Percentiles rank a stretch among this genome's conserved stretches.
Conservation (phyloP, 2,329 filamentous ascomycete species). For the Zalaria obscura region DNA sequence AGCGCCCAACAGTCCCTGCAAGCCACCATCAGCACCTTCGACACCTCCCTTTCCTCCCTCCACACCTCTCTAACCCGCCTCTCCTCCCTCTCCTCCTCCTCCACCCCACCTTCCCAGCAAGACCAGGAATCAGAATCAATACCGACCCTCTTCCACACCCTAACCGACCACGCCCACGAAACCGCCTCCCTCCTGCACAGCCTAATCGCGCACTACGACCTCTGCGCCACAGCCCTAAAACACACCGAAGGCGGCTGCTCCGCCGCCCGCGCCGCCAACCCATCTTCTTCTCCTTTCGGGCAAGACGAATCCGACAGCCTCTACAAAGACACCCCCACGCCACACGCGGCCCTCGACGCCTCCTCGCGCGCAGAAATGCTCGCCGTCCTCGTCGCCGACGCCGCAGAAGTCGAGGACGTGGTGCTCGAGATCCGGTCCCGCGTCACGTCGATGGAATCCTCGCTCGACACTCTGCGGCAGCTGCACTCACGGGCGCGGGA, state of each 20-base stretch:
- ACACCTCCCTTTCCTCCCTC: constrained; percentile 55
- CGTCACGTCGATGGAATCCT: constrained; percentile 61
- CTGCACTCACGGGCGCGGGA: constrained; percentile 44
- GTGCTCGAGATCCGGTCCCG: constrained; percentile 57
- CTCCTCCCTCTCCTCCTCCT: constrained; percentile 2
- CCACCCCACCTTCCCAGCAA: constrained; percentile 5
- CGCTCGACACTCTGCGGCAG: constrained; percentile 47
- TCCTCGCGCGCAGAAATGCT: constrained; percentile 75
- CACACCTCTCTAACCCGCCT: constrained; percentile 2
- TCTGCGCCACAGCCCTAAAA: constrained; percentile 81
- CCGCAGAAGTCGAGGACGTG: constrained; percentile 47
- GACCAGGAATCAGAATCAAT: constrained; percentile 24
- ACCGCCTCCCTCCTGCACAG: constrained; percentile 73
- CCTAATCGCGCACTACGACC: constrained; percentile 77
- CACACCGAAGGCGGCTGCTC: constrained; percentile 57
- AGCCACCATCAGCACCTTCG: constrained; percentile 49
- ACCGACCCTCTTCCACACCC: constrained; percentile 31
- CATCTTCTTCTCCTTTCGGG: constrained; percentile 23
- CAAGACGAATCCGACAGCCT: constrained; percentile 54
- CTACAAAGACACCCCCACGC: constrained; percentile 25
- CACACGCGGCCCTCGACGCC: constrained; percentile 36
- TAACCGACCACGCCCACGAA: constrained; percentile 62
- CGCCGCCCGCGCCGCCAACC: constrained; percentile 24
- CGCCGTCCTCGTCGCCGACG: constrained; percentile 60
- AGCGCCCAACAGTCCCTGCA: constrained; percentile 47